Conservation (phyloP, 805 yeast species). For the Metschnikowia similis region DNA sequence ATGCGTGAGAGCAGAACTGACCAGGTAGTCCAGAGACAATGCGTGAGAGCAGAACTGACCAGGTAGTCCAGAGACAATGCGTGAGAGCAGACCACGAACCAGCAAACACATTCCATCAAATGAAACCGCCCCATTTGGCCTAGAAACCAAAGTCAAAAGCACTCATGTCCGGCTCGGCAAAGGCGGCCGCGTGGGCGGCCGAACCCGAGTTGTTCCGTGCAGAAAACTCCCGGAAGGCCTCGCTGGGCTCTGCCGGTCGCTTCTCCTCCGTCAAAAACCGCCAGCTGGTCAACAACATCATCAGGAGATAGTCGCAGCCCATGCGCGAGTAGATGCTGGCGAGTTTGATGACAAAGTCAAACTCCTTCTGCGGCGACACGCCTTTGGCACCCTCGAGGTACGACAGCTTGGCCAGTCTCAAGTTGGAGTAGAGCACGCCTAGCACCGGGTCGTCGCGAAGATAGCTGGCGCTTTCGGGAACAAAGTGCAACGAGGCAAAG, state of each 20-base stretch:
- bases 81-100: too few species aligned
- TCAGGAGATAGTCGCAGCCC: conserved; percentile 85
- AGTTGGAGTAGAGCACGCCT: conserved; percentile 56
- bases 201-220: conserved; percentile 6
- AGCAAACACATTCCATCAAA: too few species aligned
- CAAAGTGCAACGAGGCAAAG: conserved; percentile 11
- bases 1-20: too few species aligned
- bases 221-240: conserved; percentile 16
- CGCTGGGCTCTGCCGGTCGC: neutral
- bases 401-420: conserved; percentile 50
- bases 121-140: neutral
- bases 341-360: conserved; percentile 56
- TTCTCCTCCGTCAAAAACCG: conserved; percentile 35
- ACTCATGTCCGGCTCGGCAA: conserved; percentile 75
- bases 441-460: conserved; percentile 80
- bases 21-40: too few species aligned
- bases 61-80: too few species aligned
- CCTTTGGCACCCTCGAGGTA: conserved; percentile 49
- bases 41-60: too few species aligned
- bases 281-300: conserved; percentile 67
- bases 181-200: conserved; percentile 43
- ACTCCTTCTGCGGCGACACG: conserved; percentile 47
- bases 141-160: conserved; percentile 50
- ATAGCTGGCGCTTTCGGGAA: conserved; percentile 32
- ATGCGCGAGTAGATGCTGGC: conserved; percentile 69